These are phyloP conservation scores for Hyphodiscus sp. DNA, from an alignment of 2,329 filamentous ascomycete genomes.

Conservation along the genomic window DNA sequence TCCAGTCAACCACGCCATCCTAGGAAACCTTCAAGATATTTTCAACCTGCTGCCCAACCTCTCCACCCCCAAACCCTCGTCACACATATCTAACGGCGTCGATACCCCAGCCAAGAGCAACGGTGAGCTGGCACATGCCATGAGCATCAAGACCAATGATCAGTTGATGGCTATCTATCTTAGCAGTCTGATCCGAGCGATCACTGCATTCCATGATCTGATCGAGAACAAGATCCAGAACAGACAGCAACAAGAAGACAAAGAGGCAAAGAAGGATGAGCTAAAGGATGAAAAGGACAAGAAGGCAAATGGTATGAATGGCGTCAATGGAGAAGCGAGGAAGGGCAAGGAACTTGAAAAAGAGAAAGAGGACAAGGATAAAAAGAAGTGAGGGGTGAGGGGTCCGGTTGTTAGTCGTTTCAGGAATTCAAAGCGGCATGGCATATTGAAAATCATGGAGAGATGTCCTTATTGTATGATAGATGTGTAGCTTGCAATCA, in stretches of 20 bases:
- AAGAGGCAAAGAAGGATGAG: constrained; percentile 69
- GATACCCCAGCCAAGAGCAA: constrained; percentile 50
- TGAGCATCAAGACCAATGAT: constrained; percentile 99
- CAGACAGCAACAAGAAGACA: constrained; percentile 92
- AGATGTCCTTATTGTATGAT: constrained; percentile 30
- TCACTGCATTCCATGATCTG: constrained; percentile 97
- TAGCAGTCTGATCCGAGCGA: constrained; percentile 91
- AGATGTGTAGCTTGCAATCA: constrained; percentile 27
- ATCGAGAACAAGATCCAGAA: constrained; percentile 99
- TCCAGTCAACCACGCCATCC: constrained; percentile 93
- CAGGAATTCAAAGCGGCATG: constrained; percentile 9
- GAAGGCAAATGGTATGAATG: constrained; percentile 51
- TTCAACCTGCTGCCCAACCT: constrained; percentile 98
- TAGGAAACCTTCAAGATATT: constrained; percentile 97
- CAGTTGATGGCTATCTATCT: constrained; percentile 98
- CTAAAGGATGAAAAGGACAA: constrained; percentile 59
- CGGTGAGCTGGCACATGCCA: constrained; percentile 85
- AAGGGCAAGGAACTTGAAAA: constrained; percentile 41
- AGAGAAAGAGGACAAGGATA: constrained; percentile 51
- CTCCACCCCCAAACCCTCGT: constrained; percentile 69
- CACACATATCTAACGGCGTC: constrained; percentile 40
- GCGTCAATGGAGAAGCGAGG: constrained; percentile 42
- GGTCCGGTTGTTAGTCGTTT: neutral
- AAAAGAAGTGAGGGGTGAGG: constrained; percentile 34
- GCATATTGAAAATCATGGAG: constrained; percentile 20